Base-by-base conservation (phyloP, 1,139 yeast genomes). In the Yamadazyma jaroonii region DNA sequence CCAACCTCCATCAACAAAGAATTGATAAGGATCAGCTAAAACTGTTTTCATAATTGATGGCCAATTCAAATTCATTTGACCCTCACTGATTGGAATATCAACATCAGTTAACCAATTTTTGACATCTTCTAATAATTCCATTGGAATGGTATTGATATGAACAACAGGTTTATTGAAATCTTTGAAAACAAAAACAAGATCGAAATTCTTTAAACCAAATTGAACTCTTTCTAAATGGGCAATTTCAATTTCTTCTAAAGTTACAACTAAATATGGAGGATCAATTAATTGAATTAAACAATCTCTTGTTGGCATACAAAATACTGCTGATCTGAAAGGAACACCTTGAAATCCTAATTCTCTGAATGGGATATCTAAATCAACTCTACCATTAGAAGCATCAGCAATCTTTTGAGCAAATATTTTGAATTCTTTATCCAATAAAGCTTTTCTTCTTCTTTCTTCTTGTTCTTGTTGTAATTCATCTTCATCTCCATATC, bases 381-480 rank as follows among this genome's bases (percentile, higher is more conserved):
- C 96, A 29, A 90, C 71, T 48, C 80, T 62, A 23, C 92, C 92
- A 53, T 79, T 75, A 2, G 95, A 81, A 1, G 95, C 85, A 49
- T 88, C 96, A 6, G 96, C 83, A 52, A 92, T 90, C 45, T 83
- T 77, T 61, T 92, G 97, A 22, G 95, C 92, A 69, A 89, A 94
- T 36, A 77, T 73, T 61, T 81, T 83, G 65, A 90, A 92, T 62
- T 94, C 98, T 60, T 85, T 88, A 67, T 94, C 97, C 54, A 92
- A 77, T 34, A 88, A 78, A 12, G 87, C 85, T 53, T 95, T 85
- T 61, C 96, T 79, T 61, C 94, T 78, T 65, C 97, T 82, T 66
- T 92, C 99, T 63, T 92, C 97, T 64, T 92, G 97, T 66, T 94
- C 99, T 62, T 92, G 97, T 64, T 94, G 98, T 48, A 94, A 72